Base-by-base conservation (phyloP, 2,329 filamentous ascomycete species). In the Byssothecium circinans region DNA sequence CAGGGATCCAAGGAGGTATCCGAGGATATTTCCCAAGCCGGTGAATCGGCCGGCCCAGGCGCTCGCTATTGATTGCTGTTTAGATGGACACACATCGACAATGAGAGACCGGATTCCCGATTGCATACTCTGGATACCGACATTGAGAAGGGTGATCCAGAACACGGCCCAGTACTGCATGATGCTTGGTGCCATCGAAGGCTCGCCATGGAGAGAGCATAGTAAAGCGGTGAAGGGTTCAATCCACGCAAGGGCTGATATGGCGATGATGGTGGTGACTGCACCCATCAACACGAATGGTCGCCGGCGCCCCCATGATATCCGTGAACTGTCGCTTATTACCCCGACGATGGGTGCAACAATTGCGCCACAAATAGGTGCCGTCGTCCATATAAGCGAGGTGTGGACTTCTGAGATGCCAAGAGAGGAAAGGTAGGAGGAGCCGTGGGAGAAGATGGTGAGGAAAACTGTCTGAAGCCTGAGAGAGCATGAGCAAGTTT, bases 311-410 rank as follows among this genome's bases (percentile, higher is more conserved):
- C 89, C 89, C 86, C 86, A 91, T 17, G 80, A 71, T 6, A 86
- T 71, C 15, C 87, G 82, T 68, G 87, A 91, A 60, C 86, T 87
- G 68, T 94, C 89, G 65, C 88, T 91, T 50, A 87, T 74, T 72
- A 92, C 88, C 42, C 89, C 89, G 45, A 94, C 81, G 62, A 91
- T 91, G 4, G 89, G 89, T 71, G 92, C 89, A 19, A 92, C 87
- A 45, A 92, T 73, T 2, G 85, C 85, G 39, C 89, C 89, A 1
- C 87, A 89, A 50, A 94, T 74, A 15, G 89, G 89, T 1, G 88
- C 88, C 11, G 88, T 88, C 54, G 91, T 89, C 89, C 89, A 94
- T 29, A 92, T 88, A 55, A 91, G 78, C 15, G 89, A 88, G 78
- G 92, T 87, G 35, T 91, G 74, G 30, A 88, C 87, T 74, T 92